phyloP scores from a whole-genome alignment of 2,329 filamentous ascomycete genomes.

The Raffaelea ambrosiae region DNA sequence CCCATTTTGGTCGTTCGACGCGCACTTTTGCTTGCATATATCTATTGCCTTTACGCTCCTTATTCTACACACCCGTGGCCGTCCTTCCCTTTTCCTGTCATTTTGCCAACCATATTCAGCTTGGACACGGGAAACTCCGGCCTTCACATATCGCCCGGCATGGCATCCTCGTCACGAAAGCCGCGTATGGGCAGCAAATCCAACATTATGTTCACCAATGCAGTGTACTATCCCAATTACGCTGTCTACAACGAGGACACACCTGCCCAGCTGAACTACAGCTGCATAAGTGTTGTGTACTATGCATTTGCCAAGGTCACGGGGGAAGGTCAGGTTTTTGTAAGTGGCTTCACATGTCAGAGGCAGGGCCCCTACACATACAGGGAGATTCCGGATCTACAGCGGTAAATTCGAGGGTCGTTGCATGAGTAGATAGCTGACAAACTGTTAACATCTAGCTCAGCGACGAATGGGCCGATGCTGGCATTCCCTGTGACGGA shows the following conservation, averaged over 20 bases:
- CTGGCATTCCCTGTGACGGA: conserved; percentile 63
- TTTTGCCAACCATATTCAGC: no score
- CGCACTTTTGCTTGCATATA: no score
- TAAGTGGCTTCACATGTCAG: conserved; percentile 32
- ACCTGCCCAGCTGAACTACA: conserved; percentile 64
- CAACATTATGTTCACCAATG: conserved; percentile 57
- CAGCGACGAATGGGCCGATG: conserved; percentile 72
- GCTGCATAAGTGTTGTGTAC: conserved; percentile 72
- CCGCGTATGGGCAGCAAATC: conserved; percentile 36
- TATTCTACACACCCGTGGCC: no score
- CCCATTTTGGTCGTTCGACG: no score
- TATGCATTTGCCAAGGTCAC: conserved; percentile 74
- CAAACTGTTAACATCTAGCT: conserved; percentile 40
- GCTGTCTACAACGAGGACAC: conserved; percentile 65
- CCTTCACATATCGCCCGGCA: no score
- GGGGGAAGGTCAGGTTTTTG: conserved; percentile 65
- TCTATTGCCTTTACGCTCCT: no score
- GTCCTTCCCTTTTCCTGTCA: no score
- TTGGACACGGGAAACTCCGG: no score
- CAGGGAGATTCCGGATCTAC: no score
- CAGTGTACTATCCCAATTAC: conserved; percentile 78
- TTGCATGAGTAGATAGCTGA: background rate
- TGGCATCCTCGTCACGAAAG: conserved; percentile 30
- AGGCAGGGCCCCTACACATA: no score
- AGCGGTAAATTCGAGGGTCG: no score